These are phyloP conservation scores for Nitzschia palea DNA, from an alignment of 108 stramenopile species.

Conservation along the genomic window DNA sequence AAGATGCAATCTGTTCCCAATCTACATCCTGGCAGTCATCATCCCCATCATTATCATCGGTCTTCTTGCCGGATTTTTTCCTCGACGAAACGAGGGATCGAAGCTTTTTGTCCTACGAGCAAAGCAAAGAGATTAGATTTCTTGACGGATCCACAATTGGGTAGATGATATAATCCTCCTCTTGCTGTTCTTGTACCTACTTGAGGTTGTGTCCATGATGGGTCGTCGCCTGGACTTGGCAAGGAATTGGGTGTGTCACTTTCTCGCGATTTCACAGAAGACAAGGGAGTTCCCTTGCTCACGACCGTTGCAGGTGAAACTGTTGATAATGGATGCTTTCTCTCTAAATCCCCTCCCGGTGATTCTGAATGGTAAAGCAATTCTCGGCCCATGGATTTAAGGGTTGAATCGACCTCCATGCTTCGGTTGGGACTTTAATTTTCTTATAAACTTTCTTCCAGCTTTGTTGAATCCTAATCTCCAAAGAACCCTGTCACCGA, in stretches of 20 bases:
- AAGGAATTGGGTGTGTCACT: not conserved
- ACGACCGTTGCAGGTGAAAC: constrained; percentile 10
- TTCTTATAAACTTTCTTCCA: no score
- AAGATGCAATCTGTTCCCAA: constrained; percentile 29
- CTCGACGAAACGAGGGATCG: constrained; percentile 26
- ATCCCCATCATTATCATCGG: constrained; percentile 5
- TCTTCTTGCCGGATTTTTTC: constrained; percentile 22
- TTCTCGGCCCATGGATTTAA: not conserved
- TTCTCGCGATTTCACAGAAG: not conserved
- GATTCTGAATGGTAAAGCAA: not conserved
- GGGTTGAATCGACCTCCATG: not conserved
- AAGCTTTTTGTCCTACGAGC: constrained; percentile 31
- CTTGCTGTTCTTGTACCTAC: not conserved
- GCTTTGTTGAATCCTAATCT: no score
- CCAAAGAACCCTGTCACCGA: no score
- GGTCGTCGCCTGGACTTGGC: constrained; percentile 10
- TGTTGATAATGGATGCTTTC: not conserved
- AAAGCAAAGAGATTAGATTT: not conserved
- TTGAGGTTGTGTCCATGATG: not conserved
- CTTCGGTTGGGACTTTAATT: no score
- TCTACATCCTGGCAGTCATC: constrained; percentile 14
- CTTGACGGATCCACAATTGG: not conserved
- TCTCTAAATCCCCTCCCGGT: not conserved
- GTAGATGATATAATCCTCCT: no score
- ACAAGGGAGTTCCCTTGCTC: constrained; percentile 1